Percentiles rank a stretch among this genome's conserved stretches.
These are phyloP conservation scores for Wickerhamiella spandovensis DNA, from an alignment of 805 yeast species.

Conservation along the genomic window DNA sequence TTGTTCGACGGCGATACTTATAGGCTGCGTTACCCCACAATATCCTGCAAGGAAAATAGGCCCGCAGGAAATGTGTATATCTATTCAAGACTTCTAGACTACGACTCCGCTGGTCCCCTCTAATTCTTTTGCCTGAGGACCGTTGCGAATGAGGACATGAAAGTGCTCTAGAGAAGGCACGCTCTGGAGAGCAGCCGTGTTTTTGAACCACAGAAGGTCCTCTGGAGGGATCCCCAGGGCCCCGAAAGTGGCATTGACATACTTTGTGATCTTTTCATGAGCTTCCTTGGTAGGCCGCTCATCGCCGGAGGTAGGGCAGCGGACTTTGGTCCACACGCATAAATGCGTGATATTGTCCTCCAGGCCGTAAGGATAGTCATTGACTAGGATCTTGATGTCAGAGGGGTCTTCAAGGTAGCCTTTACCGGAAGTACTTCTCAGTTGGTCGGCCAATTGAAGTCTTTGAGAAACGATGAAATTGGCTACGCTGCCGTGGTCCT, in stretches of 20 bases:
- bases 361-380: conserved; percentile 45
- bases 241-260: conserved; percentile 30
- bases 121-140: conserved; percentile 8
- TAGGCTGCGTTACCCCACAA: no score
- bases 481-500: conserved; percentile 18
- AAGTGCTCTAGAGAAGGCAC: conserved; percentile 43
- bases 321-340: conserved; percentile 43
- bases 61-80: no score
- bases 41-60: no score
- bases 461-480: conserved; percentile 16
- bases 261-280: conserved; percentile 27
- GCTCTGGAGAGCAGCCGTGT: conserved; percentile 43
- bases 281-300: conserved; percentile 24
- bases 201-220: conserved; percentile 41
- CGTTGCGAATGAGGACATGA: conserved; percentile 33
- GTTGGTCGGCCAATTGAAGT: conserved; percentile 20
- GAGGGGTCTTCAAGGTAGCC: conserved; percentile 11
- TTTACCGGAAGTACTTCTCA: background rate
- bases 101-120: conserved; percentile 1
- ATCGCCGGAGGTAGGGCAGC: conserved; percentile 35
- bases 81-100: no score
- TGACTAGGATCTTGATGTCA: conserved; percentile 35
- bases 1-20: no score
- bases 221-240: conserved; percentile 26
- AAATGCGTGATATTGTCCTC: conserved; percentile 35